phyloP scores from a whole-genome alignment of 495 filamentous ascomycete genomes.

The Penicillium soppii region DNA sequence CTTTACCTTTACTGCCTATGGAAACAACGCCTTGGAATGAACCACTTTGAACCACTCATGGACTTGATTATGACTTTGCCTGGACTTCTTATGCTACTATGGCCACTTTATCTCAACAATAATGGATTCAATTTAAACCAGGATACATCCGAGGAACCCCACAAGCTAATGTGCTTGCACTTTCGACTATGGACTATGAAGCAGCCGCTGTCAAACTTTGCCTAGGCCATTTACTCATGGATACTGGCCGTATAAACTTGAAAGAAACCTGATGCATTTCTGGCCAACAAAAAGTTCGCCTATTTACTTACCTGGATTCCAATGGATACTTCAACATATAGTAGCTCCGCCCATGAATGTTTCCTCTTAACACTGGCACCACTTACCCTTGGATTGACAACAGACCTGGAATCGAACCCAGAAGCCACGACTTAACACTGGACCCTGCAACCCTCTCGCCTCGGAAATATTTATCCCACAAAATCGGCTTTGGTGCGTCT shows the following conservation, averaged over 20 bases:
- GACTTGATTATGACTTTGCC: conserved; percentile 14
- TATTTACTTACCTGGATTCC: conserved; percentile 5
- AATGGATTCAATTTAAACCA: conserved; percentile 4
- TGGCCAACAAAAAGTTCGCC: neutral
- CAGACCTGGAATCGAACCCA: conserved; percentile 3
- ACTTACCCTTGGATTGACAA: conserved; percentile 7
- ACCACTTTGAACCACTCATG: conserved; percentile 1
- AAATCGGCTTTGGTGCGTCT: conserved; percentile 18
- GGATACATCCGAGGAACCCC: conserved; percentile 10
- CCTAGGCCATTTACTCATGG: conserved; percentile 19
- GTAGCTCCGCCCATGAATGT: conserved; percentile 10
- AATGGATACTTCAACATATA: conserved; percentile 9
- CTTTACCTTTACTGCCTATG: conserved; percentile 13
- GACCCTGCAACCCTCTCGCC: neutral
- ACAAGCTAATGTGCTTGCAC: conserved; percentile 22
- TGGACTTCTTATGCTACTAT: conserved; percentile 13
- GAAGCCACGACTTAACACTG: neutral
- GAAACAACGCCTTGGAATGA: conserved; percentile 15
- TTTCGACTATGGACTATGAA: conserved; percentile 9
- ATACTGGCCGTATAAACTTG: conserved; percentile 10
- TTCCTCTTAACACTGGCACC: neutral
- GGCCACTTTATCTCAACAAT: conserved; percentile 12
- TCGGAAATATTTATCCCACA: conserved; percentile 8
- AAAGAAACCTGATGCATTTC: neutral
- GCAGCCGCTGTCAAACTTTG: conserved; percentile 13